These are phyloP conservation scores for Backusella luteola DNA, from an alignment of 192 early-diverging fungal genomes.

Conservation along the genomic window DNA sequence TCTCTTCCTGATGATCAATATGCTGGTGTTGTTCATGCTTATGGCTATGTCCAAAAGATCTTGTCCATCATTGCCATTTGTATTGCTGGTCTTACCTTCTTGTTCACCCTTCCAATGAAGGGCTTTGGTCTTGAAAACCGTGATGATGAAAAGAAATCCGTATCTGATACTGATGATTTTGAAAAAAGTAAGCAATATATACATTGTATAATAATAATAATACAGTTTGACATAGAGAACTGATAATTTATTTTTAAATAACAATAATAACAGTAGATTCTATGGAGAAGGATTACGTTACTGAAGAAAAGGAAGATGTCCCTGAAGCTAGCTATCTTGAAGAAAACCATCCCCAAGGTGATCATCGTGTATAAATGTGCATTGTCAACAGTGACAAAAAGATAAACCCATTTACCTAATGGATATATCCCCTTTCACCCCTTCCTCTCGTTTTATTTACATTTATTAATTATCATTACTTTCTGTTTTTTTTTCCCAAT, in stretches of 20 bases:
- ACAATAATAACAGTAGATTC: not conserved
- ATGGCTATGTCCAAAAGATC: constrained; percentile 22
- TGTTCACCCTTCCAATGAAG: constrained; percentile 21
- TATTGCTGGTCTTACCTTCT: constrained; percentile 13
- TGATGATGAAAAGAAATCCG: not conserved
- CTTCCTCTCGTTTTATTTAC: not conserved
- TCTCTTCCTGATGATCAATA: constrained; percentile 18
- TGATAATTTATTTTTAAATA: not conserved
- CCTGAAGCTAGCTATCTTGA: not conserved
- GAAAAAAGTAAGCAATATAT: not conserved
- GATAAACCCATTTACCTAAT: not conserved
- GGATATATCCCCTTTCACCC: not conserved
- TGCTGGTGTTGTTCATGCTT: constrained; percentile 23
- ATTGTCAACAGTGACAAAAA: not conserved
- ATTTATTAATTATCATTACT: not conserved
- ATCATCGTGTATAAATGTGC: not conserved
- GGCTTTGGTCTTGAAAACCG: constrained; percentile 15
- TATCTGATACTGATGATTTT: not conserved
- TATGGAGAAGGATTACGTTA: not conserved
- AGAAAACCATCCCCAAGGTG: not conserved
- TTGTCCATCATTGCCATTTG: constrained; percentile 18
- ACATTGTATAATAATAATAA: not conserved
- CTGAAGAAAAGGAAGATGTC: not conserved
- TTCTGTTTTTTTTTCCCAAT: not conserved
- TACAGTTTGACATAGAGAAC: not conserved